These are phyloP conservation scores for Wakefieldia striispora DNA, from an alignment of 768 basidiomycete species.

Conservation along the genomic window DNA sequence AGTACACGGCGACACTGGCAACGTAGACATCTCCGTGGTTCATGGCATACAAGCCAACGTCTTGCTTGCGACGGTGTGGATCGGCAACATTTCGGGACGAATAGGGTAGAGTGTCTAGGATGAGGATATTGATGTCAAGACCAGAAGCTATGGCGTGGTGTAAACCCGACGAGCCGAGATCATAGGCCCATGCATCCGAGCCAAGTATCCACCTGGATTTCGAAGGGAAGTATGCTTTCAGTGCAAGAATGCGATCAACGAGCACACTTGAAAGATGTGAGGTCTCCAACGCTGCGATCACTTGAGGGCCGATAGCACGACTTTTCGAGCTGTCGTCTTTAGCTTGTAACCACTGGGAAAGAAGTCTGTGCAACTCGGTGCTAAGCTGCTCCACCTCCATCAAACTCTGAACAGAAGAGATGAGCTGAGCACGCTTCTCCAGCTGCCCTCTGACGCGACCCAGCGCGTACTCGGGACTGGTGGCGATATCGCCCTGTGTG, in stretches of 20 bases:
- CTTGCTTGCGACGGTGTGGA: conserved; percentile 83
- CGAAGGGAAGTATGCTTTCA: conserved; percentile 61
- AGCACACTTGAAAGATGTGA: conserved; percentile 38
- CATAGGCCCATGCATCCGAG: conserved; percentile 97
- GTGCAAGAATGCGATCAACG: conserved; percentile 55
- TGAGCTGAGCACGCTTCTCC: conserved; percentile 69
- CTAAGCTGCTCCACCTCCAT: conserved; percentile 51
- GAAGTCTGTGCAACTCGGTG: conserved; percentile 61
- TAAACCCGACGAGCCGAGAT: conserved; percentile 91
- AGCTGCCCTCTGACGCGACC: conserved; percentile 85
- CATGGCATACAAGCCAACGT: conserved; percentile 97
- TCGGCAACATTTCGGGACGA: conserved; percentile 68
- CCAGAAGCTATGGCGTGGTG: conserved; percentile 93
- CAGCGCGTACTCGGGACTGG: conserved; percentile 92
- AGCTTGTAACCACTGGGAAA: conserved; percentile 76
- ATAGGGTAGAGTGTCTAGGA: conserved; percentile 92
- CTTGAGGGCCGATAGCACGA: conserved; percentile 52
- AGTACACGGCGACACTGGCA: conserved; percentile 92
- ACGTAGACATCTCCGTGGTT: conserved; percentile 97
- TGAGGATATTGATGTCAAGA: conserved; percentile 90
- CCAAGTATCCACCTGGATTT: conserved; percentile 95
- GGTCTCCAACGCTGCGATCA: conserved; percentile 50
- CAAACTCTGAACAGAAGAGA: conserved; percentile 61
- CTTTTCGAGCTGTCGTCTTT: conserved; percentile 72
- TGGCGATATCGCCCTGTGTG: conserved; percentile 70